Conservation (phyloP, 163 green algal genomes). For the Chlamydomonas reinhardtii region DNA sequence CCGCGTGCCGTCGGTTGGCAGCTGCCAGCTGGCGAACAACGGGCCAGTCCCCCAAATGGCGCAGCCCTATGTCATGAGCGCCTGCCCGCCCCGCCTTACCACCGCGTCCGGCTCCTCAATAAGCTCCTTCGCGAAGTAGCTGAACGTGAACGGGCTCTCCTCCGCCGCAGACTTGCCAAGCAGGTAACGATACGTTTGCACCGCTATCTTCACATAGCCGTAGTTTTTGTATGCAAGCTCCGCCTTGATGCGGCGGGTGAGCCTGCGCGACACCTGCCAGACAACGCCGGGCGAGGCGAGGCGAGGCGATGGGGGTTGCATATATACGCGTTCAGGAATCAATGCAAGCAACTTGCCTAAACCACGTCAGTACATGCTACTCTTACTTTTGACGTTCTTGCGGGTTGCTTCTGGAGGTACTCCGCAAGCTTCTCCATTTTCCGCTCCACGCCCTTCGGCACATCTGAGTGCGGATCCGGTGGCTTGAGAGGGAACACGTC, state of each 20-base stretch:
- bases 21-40: too few species aligned
- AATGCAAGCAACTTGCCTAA: too few species aligned
- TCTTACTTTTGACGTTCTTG: constrained; percentile 64
- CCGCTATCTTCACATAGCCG: constrained; percentile 61
- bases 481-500: constrained; percentile 58
- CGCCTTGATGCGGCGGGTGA: constrained; percentile 62
- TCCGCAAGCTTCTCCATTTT: constrained; percentile 72
- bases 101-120: constrained; percentile 62
- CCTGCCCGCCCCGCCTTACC: constrained; percentile 16
- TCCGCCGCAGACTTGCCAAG: constrained; percentile 51
- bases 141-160: constrained; percentile 62
- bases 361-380: too few species aligned
- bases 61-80: too few species aligned
- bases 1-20: too few species aligned
- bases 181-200: constrained; percentile 63
- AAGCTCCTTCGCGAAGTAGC: constrained; percentile 67
- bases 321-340: too few species aligned
- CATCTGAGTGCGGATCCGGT: constrained; percentile 36
- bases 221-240: constrained; percentile 51
- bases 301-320: too few species aligned
- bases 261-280: constrained; percentile 61
- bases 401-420: constrained; percentile 65
- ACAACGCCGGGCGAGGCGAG: too few species aligned
- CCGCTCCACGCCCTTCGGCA: constrained; percentile 49
- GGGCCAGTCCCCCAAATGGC: not conserved